A percentile compares a stretch with the other conserved stretches of the same genome.
Conservation (phyloP, 192 early-diverging fungal species). For the Linnemannia zychae region DNA sequence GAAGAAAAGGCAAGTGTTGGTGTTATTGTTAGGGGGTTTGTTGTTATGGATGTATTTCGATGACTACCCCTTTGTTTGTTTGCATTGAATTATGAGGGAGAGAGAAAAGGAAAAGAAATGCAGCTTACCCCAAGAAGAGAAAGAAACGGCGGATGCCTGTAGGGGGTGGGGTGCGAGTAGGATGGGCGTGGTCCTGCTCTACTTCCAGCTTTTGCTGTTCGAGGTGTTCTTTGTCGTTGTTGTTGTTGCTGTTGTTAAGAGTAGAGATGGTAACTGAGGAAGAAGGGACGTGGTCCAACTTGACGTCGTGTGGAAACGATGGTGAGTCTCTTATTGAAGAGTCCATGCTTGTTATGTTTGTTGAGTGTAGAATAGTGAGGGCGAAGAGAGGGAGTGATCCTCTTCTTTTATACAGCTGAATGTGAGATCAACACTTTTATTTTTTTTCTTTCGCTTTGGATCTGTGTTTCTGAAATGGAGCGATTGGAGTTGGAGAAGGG, state of each 20-base stretch:
- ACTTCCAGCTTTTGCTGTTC: neutral
- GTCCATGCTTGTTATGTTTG: neutral
- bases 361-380: neutral
- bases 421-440: neutral
- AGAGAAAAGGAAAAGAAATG: neutral
- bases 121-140: neutral
- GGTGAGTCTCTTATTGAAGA: neutral
- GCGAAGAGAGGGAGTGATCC: neutral
- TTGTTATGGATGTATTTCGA: neutral
- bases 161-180: neutral
- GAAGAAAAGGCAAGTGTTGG: neutral
- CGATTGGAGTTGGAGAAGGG: neutral
- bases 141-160: neutral
- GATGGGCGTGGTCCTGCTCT: neutral
- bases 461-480: neutral
- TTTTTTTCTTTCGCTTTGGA: neutral
- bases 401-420: neutral
- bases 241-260: neutral
- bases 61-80: no score
- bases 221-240: neutral
- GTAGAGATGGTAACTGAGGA: neutral
- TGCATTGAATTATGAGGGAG: no score
- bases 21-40: neutral
- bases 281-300: neutral
- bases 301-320: neutral